Evolutionary conservation across 176 grass and related monocot species (phyloP).

Genomic region (Dactylis glomerata): DNA sequence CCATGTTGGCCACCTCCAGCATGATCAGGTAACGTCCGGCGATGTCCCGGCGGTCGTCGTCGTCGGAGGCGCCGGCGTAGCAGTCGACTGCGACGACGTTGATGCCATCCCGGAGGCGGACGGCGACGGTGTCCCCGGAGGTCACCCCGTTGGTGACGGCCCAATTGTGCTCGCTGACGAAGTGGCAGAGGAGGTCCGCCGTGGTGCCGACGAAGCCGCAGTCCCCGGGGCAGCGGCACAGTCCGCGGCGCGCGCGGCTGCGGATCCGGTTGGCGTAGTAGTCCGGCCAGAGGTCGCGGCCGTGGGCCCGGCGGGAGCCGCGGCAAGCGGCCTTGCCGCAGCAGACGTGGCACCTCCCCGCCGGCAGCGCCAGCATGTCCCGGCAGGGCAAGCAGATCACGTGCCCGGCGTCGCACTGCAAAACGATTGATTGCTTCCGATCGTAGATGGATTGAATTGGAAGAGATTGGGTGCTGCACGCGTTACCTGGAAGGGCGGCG

Average conservation of each 20-base stretch:
- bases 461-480: neutral
- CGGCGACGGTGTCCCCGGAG: neutral
- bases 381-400: constrained; percentile 17
- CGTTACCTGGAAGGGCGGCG: neutral
- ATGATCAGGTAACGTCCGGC: neutral
- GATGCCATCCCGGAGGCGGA: constrained; percentile 7
- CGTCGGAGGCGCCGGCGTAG: neutral
- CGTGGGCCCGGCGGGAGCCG: neutral
- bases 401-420: constrained; percentile 11
- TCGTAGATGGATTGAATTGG: neutral
- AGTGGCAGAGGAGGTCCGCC: constrained; percentile 13
- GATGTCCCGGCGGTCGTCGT: neutral
- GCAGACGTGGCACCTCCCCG: constrained; percentile 11
- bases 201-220: neutral
- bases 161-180: neutral
- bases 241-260: neutral
- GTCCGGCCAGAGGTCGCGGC: neutral
- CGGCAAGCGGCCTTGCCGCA: neutral
- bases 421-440: neutral
- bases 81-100: constrained; percentile 18
- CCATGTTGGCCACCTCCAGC: neutral
- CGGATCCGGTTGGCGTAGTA: neutral
- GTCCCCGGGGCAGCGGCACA: neutral
- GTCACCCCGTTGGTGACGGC: neutral
- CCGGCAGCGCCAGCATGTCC: neutral